These are phyloP conservation scores for Curvularia hawaiiensis DNA, from an alignment of 2,329 filamentous ascomycete species.

Conservation along the genomic window DNA sequence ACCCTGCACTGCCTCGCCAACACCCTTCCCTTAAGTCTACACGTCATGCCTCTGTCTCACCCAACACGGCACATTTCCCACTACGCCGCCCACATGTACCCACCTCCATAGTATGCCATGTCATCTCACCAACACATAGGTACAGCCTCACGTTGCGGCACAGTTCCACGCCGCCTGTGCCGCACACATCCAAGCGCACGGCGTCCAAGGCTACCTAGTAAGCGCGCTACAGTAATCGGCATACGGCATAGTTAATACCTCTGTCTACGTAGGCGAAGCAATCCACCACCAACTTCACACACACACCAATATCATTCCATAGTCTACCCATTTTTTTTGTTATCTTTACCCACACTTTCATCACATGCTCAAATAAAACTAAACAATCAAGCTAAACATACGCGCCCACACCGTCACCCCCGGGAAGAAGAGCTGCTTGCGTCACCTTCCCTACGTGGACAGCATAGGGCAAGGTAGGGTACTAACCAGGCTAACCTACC, in stretches of 20 bases:
- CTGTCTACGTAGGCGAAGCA: neutral
- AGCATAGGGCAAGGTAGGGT: no score
- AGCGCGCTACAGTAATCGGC: neutral
- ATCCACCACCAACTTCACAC: neutral
- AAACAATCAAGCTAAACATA: neutral
- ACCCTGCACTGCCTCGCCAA: no score
- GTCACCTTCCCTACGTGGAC: neutral
- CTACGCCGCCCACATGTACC: neutral
- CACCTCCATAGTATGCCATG: neutral
- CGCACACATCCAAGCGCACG: conserved; percentile 1
- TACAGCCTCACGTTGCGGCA: conserved; percentile 10
- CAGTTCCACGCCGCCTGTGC: neutral
- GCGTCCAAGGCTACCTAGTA: neutral
- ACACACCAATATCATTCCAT: neutral
- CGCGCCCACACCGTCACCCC: neutral
- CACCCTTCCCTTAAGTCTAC: neutral
- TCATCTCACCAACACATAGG: neutral
- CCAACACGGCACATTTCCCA: neutral
- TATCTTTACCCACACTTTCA: neutral
- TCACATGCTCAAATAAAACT: neutral
- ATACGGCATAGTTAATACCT: neutral
- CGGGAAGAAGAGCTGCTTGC: neutral
- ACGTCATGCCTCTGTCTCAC: neutral
- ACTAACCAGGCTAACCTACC: neutral
- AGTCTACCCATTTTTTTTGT: neutral